These are phyloP conservation scores for Fusarium sp. DNA, from an alignment of 2,329 filamentous ascomycete genomes.

Conservation along the genomic window DNA sequence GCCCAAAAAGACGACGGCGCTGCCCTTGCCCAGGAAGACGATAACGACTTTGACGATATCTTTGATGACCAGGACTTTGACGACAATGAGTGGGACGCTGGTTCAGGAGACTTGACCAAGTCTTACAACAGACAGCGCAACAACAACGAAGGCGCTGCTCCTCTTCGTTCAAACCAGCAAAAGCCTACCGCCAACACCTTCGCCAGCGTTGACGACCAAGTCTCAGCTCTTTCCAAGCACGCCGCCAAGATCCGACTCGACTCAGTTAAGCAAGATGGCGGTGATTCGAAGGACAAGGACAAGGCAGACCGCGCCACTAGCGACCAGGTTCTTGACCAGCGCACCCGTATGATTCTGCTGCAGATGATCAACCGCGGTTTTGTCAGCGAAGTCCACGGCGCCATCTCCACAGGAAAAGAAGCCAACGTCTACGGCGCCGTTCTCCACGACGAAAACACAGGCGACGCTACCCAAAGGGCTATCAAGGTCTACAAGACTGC, in stretches of 20 bases:
- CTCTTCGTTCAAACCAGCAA: slow-evolving; percentile 80
- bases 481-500: slow-evolving; percentile 99
- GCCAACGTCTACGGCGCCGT: slow-evolving; percentile 97
- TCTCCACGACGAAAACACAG: slow-evolving; percentile 65
- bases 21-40: slow-evolving; percentile 36
- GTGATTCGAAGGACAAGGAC: slow-evolving; percentile 72
- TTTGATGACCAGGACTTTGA: slow-evolving; percentile 67
- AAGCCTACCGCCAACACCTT: slow-evolving; percentile 83
- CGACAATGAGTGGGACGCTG: slow-evolving; percentile 70
- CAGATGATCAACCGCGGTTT: slow-evolving; percentile 95
- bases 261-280: slow-evolving; percentile 63
- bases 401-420: slow-evolving; percentile 96
- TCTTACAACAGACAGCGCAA: slow-evolving; percentile 87
- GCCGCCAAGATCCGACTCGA: slow-evolving; percentile 87
- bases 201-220: slow-evolving; percentile 86
- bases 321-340: slow-evolving; percentile 93
- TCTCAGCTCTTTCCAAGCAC: slow-evolving; percentile 84
- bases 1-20: slow-evolving; percentile 45
- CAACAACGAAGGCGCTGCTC: slow-evolving; percentile 64
- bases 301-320: slow-evolving; percentile 93
- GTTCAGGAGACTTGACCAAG: slow-evolving; percentile 79
- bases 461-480: slow-evolving; percentile 76
- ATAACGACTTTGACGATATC: slow-evolving; percentile 45
- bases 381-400: slow-evolving; percentile 92
- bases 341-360: slow-evolving; percentile 93